Evolutionary conservation across 768 basidiomycete genomes (phyloP).

Genomic region (Mycena pura): DNA sequence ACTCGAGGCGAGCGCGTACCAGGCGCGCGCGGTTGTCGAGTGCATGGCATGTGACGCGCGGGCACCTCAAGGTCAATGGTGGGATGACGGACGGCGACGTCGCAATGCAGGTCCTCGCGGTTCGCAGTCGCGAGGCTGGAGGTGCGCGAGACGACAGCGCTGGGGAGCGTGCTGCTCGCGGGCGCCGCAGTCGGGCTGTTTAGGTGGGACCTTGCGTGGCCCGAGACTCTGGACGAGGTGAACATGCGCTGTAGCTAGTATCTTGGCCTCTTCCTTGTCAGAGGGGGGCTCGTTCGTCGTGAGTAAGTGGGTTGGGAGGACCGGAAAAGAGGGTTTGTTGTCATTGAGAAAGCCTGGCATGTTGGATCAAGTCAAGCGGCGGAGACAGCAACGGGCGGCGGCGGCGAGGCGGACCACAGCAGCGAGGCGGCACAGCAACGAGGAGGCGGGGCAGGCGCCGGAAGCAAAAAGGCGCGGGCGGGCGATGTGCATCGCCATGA

Average conservation of each 20-base stretch:
- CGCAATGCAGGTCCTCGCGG: conserved; percentile 86
- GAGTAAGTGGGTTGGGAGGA: no score
- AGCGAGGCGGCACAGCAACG: no score
- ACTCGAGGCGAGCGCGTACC: conserved; percentile 95
- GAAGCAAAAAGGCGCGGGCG: no score
- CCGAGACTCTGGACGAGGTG: conserved; percentile 83
- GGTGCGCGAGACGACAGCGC: conserved; percentile 98
- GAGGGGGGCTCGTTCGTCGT: no score
- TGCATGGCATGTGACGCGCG: conserved; percentile 93
- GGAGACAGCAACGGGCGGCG: no score
- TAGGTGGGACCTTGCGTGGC: conserved; percentile 89
- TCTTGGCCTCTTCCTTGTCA: conserved; percentile 66
- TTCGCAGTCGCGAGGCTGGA: conserved; percentile 91
- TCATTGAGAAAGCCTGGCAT: no score
- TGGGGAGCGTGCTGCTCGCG: conserved; percentile 94
- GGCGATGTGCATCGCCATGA: no score
- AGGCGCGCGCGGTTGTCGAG: conserved; percentile 94
- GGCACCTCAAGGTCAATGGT: conserved; percentile 93
- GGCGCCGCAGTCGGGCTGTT: conserved; percentile 87
- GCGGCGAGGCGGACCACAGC: no score
- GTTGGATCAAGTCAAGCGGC: no score
- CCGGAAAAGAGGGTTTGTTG: no score
- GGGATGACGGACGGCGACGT: conserved; percentile 96
- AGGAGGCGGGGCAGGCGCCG: no score
- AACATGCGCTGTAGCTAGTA: conserved; percentile 82